These are phyloP conservation scores for Bacterosira constricta DNA, from an alignment of 108 stramenopile species.

Conservation along the genomic window DNA sequence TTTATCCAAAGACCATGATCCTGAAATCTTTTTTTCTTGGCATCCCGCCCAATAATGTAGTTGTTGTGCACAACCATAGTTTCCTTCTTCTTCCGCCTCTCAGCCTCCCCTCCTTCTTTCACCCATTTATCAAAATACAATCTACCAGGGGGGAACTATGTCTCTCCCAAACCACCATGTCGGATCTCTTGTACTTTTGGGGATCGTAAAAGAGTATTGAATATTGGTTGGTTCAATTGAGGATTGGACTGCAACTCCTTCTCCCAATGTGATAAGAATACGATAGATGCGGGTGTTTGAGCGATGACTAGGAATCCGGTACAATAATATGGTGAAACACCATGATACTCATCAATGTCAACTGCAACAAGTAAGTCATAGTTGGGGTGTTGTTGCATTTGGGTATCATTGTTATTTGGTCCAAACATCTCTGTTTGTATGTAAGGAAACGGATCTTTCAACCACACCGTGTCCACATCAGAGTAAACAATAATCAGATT, in stretches of 20 bases:
- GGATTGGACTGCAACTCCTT: slow-evolving; percentile 8
- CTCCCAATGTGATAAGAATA: slow-evolving; percentile 33
- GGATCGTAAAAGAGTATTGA: slow-evolving; percentile 10
- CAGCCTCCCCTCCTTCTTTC: background rate
- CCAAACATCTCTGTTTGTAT: slow-evolving; percentile 10
- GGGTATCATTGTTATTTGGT: background rate
- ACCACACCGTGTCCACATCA: slow-evolving; percentile 39
- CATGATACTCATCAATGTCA: slow-evolving; percentile 10
- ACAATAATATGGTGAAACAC: slow-evolving; percentile 25
- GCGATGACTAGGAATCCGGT: slow-evolving; percentile 32
- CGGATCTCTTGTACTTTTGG: background rate
- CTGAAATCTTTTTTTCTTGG: slow-evolving; percentile 31
- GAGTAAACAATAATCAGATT: slow-evolving; percentile 7
- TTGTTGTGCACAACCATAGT: slow-evolving; percentile 41
- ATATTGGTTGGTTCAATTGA: slow-evolving; percentile 42
- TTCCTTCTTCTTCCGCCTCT: background rate
- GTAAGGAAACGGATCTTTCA: slow-evolving; percentile 30
- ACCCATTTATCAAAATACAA: slow-evolving; percentile 30
- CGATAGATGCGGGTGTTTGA: slow-evolving; percentile 1
- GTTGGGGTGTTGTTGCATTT: background rate
- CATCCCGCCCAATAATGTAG: slow-evolving; percentile 32
- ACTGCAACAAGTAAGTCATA: slow-evolving; percentile 30
- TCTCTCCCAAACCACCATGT: slow-evolving; percentile 8
- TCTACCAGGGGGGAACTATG: slow-evolving; percentile 19
- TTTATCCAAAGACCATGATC: slow-evolving; percentile 26